Conservation (phyloP, 345 rosid genomes). For the Citrus inodora region DNA sequence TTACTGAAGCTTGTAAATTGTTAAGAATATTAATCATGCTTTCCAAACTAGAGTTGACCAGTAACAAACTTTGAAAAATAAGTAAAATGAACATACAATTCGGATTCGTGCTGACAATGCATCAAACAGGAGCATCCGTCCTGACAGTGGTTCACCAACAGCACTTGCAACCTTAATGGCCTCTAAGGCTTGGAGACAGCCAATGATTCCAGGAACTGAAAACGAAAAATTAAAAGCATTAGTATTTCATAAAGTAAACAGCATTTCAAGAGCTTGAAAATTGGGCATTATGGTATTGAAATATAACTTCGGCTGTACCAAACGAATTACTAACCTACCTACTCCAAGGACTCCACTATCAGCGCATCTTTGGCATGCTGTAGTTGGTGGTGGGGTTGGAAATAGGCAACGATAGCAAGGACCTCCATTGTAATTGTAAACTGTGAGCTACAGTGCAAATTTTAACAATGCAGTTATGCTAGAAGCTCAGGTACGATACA, state of each 20-base stretch:
- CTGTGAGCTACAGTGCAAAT: constrained; percentile 44
- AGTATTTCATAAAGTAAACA: neutral
- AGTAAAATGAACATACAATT: constrained; percentile 41
- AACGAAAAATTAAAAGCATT: neutral
- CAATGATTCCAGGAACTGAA: constrained; percentile 91
- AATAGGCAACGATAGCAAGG: constrained; percentile 89
- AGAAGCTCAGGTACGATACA: neutral
- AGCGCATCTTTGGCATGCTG: constrained; percentile 86
- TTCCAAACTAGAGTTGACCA: neutral
- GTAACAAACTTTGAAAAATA: neutral
- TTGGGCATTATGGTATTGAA: neutral
- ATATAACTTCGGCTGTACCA: neutral
- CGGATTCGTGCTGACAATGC: constrained; percentile 84
- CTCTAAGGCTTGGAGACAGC: constrained; percentile 97
- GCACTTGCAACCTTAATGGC: constrained; percentile 81
- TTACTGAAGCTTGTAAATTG: neutral
- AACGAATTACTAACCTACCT: constrained; percentile 38
- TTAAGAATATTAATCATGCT: neutral
- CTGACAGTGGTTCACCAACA: constrained; percentile 85
- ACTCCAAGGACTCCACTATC: constrained; percentile 92
- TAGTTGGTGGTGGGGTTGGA: constrained; percentile 75
- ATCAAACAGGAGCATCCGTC: constrained; percentile 89
- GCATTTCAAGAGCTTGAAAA: neutral
- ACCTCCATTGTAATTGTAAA: constrained; percentile 73
- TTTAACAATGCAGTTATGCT: neutral